Conservation (phyloP, 768 basidiomycete species). For the Boletus vermiculosoides region DNA sequence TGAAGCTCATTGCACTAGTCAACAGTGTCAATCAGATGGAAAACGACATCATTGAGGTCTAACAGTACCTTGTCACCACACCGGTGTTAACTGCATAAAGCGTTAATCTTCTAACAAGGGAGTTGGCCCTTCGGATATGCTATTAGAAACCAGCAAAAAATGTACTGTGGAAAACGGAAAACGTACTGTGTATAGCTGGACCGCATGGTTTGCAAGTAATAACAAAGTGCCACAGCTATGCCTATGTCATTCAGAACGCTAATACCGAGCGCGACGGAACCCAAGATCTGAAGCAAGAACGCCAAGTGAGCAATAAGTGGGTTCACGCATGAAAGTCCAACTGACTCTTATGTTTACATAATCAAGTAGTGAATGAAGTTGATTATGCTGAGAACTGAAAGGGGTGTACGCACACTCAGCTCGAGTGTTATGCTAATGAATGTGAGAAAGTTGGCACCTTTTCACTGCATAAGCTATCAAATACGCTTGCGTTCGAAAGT, state of each 20-base stretch:
- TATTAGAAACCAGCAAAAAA: not conserved
- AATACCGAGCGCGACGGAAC: slow-evolving; percentile 45
- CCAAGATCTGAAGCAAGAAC: slow-evolving; percentile 39
- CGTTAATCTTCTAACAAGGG: slow-evolving; percentile 53
- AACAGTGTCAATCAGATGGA: not conserved
- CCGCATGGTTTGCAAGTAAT: slow-evolving; percentile 52
- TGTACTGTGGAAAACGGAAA: not conserved
- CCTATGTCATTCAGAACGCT: slow-evolving; percentile 51
- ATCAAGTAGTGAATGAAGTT: slow-evolving; percentile 41
- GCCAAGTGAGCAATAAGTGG: not conserved
- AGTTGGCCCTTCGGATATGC: slow-evolving; percentile 43
- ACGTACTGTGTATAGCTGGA: slow-evolving; percentile 47
- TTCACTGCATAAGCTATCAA: slow-evolving; percentile 43
- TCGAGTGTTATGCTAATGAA: not conserved
- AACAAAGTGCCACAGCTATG: slow-evolving; percentile 52
- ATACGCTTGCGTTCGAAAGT: not conserved
- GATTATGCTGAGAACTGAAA: slow-evolving; percentile 41
- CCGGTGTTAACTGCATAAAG: slow-evolving; percentile 65
- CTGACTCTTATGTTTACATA: slow-evolving; percentile 47
- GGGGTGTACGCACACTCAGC: not conserved
- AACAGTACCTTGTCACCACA: slow-evolving; percentile 52
- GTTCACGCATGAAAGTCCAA: not conserved
- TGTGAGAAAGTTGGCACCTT: slow-evolving; percentile 36
- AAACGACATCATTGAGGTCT: not conserved
- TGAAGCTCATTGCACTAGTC: slow-evolving; percentile 34